Base-by-base conservation (phyloP, 2,329 filamentous ascomycete genomes). In the Aspergillus sergii region DNA sequence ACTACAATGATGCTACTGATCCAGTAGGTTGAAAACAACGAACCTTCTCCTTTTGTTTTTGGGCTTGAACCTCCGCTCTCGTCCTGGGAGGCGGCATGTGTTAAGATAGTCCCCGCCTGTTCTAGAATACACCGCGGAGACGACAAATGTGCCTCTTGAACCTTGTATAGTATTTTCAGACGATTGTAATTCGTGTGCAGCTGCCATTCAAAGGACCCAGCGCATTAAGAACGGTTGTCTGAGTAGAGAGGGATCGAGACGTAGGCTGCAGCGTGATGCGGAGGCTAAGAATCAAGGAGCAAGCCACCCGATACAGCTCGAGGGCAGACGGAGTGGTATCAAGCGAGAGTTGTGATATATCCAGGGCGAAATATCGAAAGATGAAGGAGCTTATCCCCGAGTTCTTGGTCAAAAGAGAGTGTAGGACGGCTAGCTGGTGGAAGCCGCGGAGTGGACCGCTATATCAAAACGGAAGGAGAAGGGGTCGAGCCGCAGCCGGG, bases 31-130 rank as follows among this genome's bases (percentile, higher is more conserved):
- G 36, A 8, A 34, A 55, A 53, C 64, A 21, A 74, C 75, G 50
- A 60, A 86, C 84, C 83, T 86, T 87, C 79, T 84, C 84, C 79
- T 86, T 84, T 74, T 85, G 83, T 74, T 82, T 84, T 75, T 87
- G 84, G 73, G 83, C 78, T 79, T 86, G 85, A 77, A 84, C 83
- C 80, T 84, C 83, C 72, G 82, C 73, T 76, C 74, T 78, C 61
- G 76, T 77, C 73, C 75, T 77, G 68, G 71, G 71, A 66, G 74
- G 73, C 76, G 79, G 78, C 78, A 80, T 80, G 77, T 79, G 78
- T 79, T 63, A 73, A 69, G 69, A 70, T 69, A 61, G 69, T 66
- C 66, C 69, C 71, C 71, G 70, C 61, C 62, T 63, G 60, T 66
- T 64, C 64, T 69, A 63, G 62, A 62, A 64, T 66, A 61, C 62